Base-by-base conservation (phyloP, 768 basidiomycete genomes). In the Hypsizygus marmoreus region DNA sequence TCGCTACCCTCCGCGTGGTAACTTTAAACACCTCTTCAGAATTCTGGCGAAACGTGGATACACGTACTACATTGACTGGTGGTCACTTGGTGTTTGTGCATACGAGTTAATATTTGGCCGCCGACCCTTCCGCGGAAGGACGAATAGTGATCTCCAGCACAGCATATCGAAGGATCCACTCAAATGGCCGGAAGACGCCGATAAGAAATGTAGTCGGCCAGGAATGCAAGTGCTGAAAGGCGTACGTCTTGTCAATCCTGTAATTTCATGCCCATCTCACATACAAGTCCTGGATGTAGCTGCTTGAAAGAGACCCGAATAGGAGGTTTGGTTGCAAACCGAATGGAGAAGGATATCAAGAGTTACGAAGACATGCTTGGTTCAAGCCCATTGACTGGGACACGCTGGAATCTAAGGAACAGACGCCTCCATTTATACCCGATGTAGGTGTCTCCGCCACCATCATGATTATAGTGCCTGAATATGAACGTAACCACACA, bases 21-120 rank as follows among this genome's bases (percentile, higher is more conserved):
- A 53, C 14, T 45, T 53, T 23, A 48, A 24, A 4, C 24, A 4
- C 40, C 43, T 37, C 24, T 38, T 12, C 55, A 80, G 75, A 63
- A 95, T 99, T 35, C 73, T 99, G 31, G 75, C 83, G 34, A 97
- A 97, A 66, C 84, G 90, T 50, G 95, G 95, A 12, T 99, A 99
- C 67, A 92, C 91, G 3, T 92, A 85, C 59, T 84, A 86, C 25
- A 91, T 97, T 55, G 94, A 97, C 65, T 97, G 92, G 90, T 97
- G 94, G 94, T 95, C 92, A 14, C 80, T 97, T 0, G 94, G 94
- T 13, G 89, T 97, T 43, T 90, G 92, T 65, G 85, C 88, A 37
- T 95, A 90, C 62, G 94, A 97, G 59, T 79, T 97, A 17, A 78
- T 95, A 19, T 95, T 95, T 58, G 93, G 93, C 22, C 83, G 89